Conservation (phyloP, 2,329 filamentous ascomycete species). For the Nigrospora osmanthi region DNA sequence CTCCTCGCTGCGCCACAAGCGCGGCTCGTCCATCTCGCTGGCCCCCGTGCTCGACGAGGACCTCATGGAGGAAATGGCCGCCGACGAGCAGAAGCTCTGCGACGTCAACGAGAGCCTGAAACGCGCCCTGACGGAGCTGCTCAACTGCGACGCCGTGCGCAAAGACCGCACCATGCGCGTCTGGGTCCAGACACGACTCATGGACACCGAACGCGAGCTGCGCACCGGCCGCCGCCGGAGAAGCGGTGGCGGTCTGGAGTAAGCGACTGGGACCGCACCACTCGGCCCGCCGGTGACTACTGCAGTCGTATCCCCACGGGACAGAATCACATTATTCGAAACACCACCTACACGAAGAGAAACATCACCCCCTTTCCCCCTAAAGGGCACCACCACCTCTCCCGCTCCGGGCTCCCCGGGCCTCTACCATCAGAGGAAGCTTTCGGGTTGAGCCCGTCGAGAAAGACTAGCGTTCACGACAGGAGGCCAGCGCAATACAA, state of each 20-base stretch:
- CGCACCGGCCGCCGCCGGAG: constrained; percentile 43
- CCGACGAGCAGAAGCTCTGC: constrained; percentile 44
- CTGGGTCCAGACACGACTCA: constrained; percentile 50
- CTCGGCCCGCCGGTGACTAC: too few relatives aligned
- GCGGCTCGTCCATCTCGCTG: constrained; percentile 13
- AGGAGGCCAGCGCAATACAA: too few relatives aligned
- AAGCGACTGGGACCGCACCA: too few relatives aligned
- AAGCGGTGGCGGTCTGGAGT: constrained; percentile 18
- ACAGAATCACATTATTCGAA: too few relatives aligned
- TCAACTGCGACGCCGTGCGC: constrained; percentile 51
- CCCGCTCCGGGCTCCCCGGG: too few relatives aligned
- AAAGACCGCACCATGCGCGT: constrained; percentile 42
- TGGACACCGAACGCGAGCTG: constrained; percentile 54
- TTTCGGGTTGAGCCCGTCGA: too few relatives aligned
- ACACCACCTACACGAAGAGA: too few relatives aligned
- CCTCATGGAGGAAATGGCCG: constrained; percentile 38
- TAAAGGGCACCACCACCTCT: too few relatives aligned
- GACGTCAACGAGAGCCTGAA: constrained; percentile 55
- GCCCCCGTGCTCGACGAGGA: constrained; percentile 38
- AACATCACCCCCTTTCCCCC: too few relatives aligned
- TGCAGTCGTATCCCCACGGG: too few relatives aligned
- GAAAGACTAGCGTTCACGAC: too few relatives aligned
- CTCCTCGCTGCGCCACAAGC: constrained; percentile 8
- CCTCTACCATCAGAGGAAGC: too few relatives aligned
- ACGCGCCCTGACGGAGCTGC: constrained; percentile 50